Evolutionary conservation across 129 eudicot genomes (phyloP), one percentile per base, ranked within the genome.

Genomic region (carrot (Daucus carota)): DNA sequence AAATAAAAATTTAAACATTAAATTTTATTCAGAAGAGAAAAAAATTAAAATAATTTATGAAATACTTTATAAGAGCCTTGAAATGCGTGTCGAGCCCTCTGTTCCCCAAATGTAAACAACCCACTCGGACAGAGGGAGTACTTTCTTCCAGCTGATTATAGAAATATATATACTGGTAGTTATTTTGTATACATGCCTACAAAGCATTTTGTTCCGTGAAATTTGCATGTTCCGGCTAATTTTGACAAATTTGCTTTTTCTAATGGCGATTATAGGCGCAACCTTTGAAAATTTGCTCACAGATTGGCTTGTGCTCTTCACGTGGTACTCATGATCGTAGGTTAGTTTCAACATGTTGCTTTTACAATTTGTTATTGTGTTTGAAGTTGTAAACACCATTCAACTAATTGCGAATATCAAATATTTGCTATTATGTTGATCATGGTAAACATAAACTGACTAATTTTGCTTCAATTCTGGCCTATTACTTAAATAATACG

Each of bases 241-340:
- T n/a, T 44, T 65, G 72, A 33, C 72, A 12, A 60, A 60, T 3
- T 73, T 20, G 13, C n/a, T 75, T 72, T 44, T 71, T 50, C 18
- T 80, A 76, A 29, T 74, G 81, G 65, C 83, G 20, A 72, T 84
- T 33, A 70, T 81, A 95, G 99, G 78, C 88, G 3, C 88, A 82
- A 60, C 99, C 99, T 32, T 72, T 73, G 52, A 87, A 86, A 82
- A 85, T 95, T 68, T 95, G 99, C 79, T 89, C 99, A 63, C 83
- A 83, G 50, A 83, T 95, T 80, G 93, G 90, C 42, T 74, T 95
- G 76, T 95, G 99, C 86, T 79, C 93, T 43, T 84, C 84, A 26
- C 85, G 86, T 74, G 92, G 97, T 46, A 24, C 87, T 50, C 88
- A 71, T 17, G 97, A 84, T 80, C 87, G 81, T 32, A 91, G 97